Evolutionary conservation across 2,329 filamentous ascomycete genomes (phyloP).

Genomic region (Scedosporium boydii): DNA sequence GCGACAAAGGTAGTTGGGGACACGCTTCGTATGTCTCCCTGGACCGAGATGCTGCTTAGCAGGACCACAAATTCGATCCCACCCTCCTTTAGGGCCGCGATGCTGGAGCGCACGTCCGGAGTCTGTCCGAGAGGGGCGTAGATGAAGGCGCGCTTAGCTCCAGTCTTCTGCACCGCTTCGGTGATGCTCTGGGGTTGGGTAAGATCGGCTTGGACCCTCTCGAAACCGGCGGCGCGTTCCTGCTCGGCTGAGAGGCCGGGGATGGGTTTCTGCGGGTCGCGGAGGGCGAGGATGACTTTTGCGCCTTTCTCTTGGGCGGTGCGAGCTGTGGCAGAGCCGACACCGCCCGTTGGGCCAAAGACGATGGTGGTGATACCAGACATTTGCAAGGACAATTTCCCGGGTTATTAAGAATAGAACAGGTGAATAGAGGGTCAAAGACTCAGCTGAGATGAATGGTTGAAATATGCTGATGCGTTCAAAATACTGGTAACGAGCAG

Average conservation of each 20-base stretch:
- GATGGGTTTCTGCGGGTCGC: not conserved
- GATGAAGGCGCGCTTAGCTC: constrained; percentile 37
- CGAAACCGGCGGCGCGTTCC: constrained; percentile 20
- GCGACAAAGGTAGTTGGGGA: constrained; percentile 22
- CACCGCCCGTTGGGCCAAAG: constrained; percentile 2
- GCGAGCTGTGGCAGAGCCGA: not conserved
- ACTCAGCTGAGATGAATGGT: too few species aligned
- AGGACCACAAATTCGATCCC: constrained; percentile 35
- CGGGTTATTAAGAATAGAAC: not conserved
- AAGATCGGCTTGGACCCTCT: constrained; percentile 34
- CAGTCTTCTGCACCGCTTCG: constrained; percentile 27
- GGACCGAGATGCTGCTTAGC: constrained; percentile 28
- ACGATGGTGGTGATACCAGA: not conserved
- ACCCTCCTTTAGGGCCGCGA: constrained; percentile 30
- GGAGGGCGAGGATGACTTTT: constrained; percentile 1
- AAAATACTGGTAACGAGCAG: too few species aligned
- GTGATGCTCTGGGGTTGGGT: constrained; percentile 26
- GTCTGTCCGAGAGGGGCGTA: constrained; percentile 25
- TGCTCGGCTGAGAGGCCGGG: constrained; percentile 8
- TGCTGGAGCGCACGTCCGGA: constrained; percentile 27
- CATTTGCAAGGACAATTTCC: not conserved
- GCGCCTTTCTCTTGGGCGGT: not conserved
- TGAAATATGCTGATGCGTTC: too few species aligned
- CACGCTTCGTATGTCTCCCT: constrained; percentile 17
- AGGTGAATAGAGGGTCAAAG: too few species aligned